A percentile compares a stretch with the other conserved stretches of the same genome.
These are phyloP conservation scores for Collybiopsis luxurians DNA, from an alignment of 768 basidiomycete species.

Conservation along the genomic window DNA sequence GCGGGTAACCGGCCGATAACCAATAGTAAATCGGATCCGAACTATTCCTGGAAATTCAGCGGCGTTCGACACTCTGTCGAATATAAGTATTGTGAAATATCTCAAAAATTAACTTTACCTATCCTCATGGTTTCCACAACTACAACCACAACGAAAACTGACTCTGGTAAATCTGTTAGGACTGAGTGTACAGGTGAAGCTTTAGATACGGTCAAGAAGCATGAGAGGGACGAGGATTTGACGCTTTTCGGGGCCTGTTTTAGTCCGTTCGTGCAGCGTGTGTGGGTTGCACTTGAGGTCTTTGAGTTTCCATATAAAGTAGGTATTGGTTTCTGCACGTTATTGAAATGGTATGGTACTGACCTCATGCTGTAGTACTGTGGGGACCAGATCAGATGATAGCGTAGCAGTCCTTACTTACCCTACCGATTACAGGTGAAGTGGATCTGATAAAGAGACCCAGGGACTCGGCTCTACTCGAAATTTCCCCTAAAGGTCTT, in stretches of 20 bases:
- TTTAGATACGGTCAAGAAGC: constrained; percentile 51
- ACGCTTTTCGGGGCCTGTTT: constrained; percentile 73
- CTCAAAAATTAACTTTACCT: too few species aligned
- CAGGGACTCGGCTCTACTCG: constrained; percentile 61
- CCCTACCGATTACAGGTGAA: constrained; percentile 46
- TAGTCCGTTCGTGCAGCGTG: constrained; percentile 82
- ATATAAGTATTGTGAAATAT: too few species aligned
- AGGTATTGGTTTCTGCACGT: not conserved
- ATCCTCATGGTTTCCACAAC: not conserved
- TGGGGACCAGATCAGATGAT: constrained; percentile 17
- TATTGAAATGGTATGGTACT: not conserved
- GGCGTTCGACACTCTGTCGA: too few species aligned
- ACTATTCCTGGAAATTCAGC: too few species aligned
- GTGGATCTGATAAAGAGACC: constrained; percentile 85
- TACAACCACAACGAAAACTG: too few species aligned
- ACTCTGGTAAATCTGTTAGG: constrained; percentile 39
- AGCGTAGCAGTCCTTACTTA: too few species aligned
- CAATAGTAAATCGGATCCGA: too few species aligned
- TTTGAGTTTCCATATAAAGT: constrained; percentile 73
- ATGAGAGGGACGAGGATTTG: constrained; percentile 46
- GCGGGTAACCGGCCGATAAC: too few species aligned
- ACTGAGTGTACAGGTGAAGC: constrained; percentile 47
- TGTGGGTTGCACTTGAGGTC: constrained; percentile 73
- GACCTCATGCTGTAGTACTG: constrained; percentile 31
- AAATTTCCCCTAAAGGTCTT: constrained; percentile 78